phyloP scores from a whole-genome alignment of 768 basidiomycete genomes.

The Xerocomellus dryophilus region DNA sequence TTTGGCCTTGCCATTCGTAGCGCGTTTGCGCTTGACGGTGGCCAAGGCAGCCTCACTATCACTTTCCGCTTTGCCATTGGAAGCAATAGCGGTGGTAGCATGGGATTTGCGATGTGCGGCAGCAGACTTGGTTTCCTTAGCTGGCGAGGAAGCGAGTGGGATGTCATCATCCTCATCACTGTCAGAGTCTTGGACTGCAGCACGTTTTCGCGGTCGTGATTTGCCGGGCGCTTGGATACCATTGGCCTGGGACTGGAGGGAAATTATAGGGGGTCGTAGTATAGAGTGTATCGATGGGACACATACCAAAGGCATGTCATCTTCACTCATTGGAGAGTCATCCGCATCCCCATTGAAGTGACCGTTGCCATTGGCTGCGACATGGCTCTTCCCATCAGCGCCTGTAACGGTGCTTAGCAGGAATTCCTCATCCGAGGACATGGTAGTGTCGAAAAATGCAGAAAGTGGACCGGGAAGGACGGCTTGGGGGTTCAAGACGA shows the following conservation, averaged over 20 bases:
- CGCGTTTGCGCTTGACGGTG: conserved; percentile 43
- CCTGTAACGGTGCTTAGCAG: conserved; percentile 43
- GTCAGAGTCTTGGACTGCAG: conserved; percentile 46
- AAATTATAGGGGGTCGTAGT: conserved; percentile 23
- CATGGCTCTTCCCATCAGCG: conserved; percentile 42
- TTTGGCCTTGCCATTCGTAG: conserved; percentile 45
- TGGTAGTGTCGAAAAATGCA: conserved; percentile 33
- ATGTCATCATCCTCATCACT: conserved; percentile 68
- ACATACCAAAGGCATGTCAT: conserved; percentile 69
- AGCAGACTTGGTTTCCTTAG: conserved; percentile 44
- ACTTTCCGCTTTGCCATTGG: conserved; percentile 41
- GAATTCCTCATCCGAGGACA: conserved; percentile 60
- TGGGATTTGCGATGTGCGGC: conserved; percentile 40
- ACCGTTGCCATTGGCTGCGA: conserved; percentile 44
- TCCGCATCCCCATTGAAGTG: conserved; percentile 37
- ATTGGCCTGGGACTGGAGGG: conserved; percentile 52
- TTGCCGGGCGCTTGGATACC: conserved; percentile 40
- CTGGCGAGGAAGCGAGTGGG: conserved; percentile 71
- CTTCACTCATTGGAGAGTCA: conserved; percentile 60
- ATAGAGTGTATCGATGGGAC: conserved; percentile 1
- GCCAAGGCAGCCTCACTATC: conserved; percentile 45
- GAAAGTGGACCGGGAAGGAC: conserved; percentile 5
- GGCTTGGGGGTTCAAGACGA: background rate
- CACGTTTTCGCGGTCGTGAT: conserved; percentile 50
- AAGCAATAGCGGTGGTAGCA: conserved; percentile 31